These are phyloP conservation scores for Wickerhamomyces alni DNA, from an alignment of 805 yeast genomes.

Conservation along the genomic window DNA sequence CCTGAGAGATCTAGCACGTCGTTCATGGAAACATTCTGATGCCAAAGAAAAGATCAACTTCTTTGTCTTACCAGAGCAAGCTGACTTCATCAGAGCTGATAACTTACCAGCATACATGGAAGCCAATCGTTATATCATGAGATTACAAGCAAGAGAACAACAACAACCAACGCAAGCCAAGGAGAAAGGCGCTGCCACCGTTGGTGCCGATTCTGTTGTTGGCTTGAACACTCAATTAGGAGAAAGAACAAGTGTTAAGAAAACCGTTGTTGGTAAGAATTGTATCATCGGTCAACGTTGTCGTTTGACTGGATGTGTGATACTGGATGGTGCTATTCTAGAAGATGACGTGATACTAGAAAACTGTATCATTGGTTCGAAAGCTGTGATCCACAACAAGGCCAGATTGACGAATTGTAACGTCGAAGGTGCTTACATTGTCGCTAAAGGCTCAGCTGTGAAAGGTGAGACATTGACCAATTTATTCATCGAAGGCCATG, in stretches of 20 bases:
- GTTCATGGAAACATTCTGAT: constrained; percentile 80
- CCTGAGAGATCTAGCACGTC: constrained; percentile 80
- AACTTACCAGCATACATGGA: constrained; percentile 81
- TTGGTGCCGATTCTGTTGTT: constrained; percentile 83
- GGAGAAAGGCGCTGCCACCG: constrained; percentile 58
- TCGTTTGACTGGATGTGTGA: constrained; percentile 79
- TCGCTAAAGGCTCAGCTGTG: constrained; percentile 43
- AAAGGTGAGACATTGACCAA: constrained; percentile 56
- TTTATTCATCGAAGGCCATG: constrained; percentile 22
- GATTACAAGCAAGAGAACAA: constrained; percentile 44
- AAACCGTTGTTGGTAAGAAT: constrained; percentile 70
- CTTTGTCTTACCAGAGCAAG: constrained; percentile 62
- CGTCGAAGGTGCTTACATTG: constrained; percentile 74
- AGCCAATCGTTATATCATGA: constrained; percentile 76
- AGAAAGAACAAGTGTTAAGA: constrained; percentile 81
- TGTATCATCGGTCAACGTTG: constrained; percentile 82
- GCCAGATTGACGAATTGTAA: constrained; percentile 72
- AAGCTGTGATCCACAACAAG: constrained; percentile 58
- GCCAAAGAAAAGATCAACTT: constrained; percentile 59
- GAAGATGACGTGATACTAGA: constrained; percentile 75
- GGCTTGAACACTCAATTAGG: constrained; percentile 66
- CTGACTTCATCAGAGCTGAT: constrained; percentile 71
- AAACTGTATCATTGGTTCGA: constrained; percentile 79
- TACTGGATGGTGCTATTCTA: constrained; percentile 62
- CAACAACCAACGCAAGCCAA: constrained; percentile 26